Evolutionary conservation across 495 filamentous ascomycete genomes (phyloP).

Genomic region (Hapsidospora chrysogenum): DNA sequence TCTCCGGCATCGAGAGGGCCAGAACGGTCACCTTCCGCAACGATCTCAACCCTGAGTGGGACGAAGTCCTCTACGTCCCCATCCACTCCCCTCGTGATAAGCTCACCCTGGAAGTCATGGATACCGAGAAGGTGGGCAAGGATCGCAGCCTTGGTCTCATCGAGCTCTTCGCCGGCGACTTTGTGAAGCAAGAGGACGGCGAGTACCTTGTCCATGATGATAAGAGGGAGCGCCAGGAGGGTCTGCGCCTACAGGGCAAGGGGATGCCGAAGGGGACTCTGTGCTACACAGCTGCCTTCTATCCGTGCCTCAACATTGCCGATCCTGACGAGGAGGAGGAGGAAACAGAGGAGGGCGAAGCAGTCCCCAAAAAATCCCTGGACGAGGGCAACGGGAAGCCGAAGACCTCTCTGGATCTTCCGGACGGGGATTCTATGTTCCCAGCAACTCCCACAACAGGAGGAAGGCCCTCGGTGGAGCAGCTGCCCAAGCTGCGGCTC

Average conservation of each 20-base stretch:
- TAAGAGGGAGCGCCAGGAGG: conserved; percentile 41
- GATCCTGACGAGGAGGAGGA: conserved; percentile 85
- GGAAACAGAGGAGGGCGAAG: conserved; percentile 12
- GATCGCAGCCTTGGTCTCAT: conserved; percentile 71
- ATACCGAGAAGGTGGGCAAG: conserved; percentile 73
- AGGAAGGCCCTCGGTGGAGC: conserved; percentile 20
- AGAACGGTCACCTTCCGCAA: conserved; percentile 92
- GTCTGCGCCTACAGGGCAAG: conserved; percentile 48
- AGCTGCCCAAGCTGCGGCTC: conserved; percentile 59
- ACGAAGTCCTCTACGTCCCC: conserved; percentile 89
- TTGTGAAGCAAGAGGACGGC: conserved; percentile 60
- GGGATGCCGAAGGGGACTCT: conserved; percentile 62
- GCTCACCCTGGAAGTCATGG: conserved; percentile 86
- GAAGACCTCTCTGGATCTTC: conserved; percentile 4
- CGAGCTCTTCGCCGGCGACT: conserved; percentile 63
- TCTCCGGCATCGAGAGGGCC: conserved; percentile 77
- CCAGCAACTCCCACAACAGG: conserved; percentile 12
- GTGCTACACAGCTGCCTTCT: conserved; percentile 78
- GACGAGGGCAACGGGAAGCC: neutral
- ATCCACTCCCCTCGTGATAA: conserved; percentile 77
- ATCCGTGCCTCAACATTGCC: conserved; percentile 67
- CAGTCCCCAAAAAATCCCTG: conserved; percentile 7
- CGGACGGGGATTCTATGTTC: conserved; percentile 3
- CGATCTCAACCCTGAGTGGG: conserved; percentile 89
- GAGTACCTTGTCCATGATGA: conserved; percentile 69